Base-by-base conservation (phyloP, 495 filamentous ascomycete genomes). In the Coniosporium apollinis region DNA sequence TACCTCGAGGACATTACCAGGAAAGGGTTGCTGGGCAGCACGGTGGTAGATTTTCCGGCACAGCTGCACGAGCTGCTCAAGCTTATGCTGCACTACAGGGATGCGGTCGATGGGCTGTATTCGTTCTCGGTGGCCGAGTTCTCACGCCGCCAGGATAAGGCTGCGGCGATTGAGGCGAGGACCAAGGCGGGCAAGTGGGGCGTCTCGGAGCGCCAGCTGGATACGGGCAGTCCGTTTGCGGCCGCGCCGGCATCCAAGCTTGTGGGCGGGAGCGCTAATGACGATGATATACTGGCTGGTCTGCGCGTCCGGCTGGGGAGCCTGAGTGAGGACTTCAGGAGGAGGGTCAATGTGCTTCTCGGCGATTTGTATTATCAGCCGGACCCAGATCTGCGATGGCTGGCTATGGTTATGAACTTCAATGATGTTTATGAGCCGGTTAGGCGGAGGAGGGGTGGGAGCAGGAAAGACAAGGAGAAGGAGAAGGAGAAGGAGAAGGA, bases 361-460 rank as follows among this genome's bases (percentile, higher is more conserved):
- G 83, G 85, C 7, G 91, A 96, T 56, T 53, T 99, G 39, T 74
- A 82, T 6, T 83, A 89, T 50, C 91, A 96, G 59, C 79, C 85
- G 9, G 91, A 97, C 54, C 74, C 81, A 39, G 89, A 96, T 46
- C 85, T 99, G 79, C 69, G 86, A 28, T 92, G 94, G 60, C 61
- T 99, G 41, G 91, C 79, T 7, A 82, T 94, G 31, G 80, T 87
- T 15, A 92, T 99, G 83, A 99, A 94, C 51, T 99, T 99, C 52
- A 99, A 99, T 55, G 86, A 94, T 55, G 82, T 93, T 5, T 94
- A 94, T 57, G 66, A 78, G 54, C 78, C 80, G 3, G 67, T 70
- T 29, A 66, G 72, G 39, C 63, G 72, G 55, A 67, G 74, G 53
- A 54, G 61, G 28, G 44, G 48, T 34, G 14, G 18, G 22, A 38